Percentiles rank a stretch among this genome's conserved stretches.
These are phyloP conservation scores for Ophiostoma angusticollis DNA, from an alignment of 2,329 filamentous ascomycete species.

Conservation along the genomic window DNA sequence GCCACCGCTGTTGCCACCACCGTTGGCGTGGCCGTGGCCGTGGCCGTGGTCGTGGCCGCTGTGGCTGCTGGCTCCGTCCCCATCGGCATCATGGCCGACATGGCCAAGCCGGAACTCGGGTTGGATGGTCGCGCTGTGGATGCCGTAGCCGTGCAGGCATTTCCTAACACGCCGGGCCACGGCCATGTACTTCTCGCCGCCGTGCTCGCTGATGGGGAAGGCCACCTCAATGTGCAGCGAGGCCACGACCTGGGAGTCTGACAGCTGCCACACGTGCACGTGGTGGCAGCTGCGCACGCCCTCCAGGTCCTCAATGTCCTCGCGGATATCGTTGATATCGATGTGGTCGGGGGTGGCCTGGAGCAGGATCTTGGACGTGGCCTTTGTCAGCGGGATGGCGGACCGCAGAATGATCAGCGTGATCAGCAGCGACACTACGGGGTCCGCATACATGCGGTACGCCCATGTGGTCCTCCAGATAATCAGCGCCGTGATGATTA, in stretches of 20 bases:
- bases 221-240: conserved; percentile 87
- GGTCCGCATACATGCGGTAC: conserved; percentile 80
- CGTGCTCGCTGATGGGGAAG: conserved; percentile 76
- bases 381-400: conserved; percentile 65
- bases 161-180: conserved; percentile 69
- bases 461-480: conserved; percentile 83
- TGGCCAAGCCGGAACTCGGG: conserved; percentile 64
- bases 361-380: conserved; percentile 75
- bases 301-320: conserved; percentile 75
- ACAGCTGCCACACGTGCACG: conserved; percentile 94
- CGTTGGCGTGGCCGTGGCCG: conserved; percentile 14
- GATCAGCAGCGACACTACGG: conserved; percentile 84
- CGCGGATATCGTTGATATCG: conserved; percentile 76
- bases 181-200: conserved; percentile 74
- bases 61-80: conserved; percentile 15
- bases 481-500: conserved; percentile 68
- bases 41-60: conserved; percentile 19
- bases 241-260: conserved; percentile 85
- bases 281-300: conserved; percentile 89
- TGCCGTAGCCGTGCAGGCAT: conserved; percentile 89
- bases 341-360: conserved; percentile 89
- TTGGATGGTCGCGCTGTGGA: conserved; percentile 95
- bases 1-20: background rate
- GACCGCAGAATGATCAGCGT: conserved; percentile 65
- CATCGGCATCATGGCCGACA: background rate